phyloP scores from a whole-genome alignment of 2,329 filamentous ascomycete species.

The Nigrograna mackinnonii region DNA sequence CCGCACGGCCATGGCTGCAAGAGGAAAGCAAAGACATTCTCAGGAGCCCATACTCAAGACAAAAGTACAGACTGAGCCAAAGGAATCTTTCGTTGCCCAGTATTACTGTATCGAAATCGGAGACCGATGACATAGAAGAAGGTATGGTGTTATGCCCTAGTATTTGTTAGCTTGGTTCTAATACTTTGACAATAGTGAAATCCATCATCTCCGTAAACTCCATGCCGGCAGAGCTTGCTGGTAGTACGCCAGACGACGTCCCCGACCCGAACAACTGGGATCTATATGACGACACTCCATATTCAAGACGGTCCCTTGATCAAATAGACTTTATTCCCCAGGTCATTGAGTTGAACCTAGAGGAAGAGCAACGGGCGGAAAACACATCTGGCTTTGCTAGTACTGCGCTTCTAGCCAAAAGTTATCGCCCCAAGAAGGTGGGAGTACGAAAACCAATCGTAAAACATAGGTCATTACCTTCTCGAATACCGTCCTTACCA shows the following conservation, averaged over 20 bases:
- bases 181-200: too few relatives aligned
- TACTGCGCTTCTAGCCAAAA: constrained; percentile 18
- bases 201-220: constrained; percentile 21
- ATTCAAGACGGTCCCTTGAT: constrained; percentile 7
- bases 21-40: constrained; percentile 12
- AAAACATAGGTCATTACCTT: constrained; percentile 20
- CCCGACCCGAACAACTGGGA: constrained; percentile 12
- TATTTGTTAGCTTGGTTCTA: neutral
- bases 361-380: constrained; percentile 21
- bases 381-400: constrained; percentile 14
- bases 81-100: constrained; percentile 25
- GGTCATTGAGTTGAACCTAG: constrained; percentile 15
- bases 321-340: constrained; percentile 7
- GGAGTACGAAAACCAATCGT: constrained; percentile 14
- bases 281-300: constrained; percentile 6
- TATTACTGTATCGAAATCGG: constrained; percentile 18
- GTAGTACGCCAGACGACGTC: constrained; percentile 28
- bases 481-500: constrained; percentile 18
- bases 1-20: constrained; percentile 22
- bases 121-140: constrained; percentile 12
- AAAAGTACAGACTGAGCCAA: constrained; percentile 20
- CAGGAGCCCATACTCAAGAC: constrained; percentile 26
- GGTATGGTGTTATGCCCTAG: constrained; percentile 13
- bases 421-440: constrained; percentile 19
- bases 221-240: constrained; percentile 26